Conservation (phyloP, 2,329 filamentous ascomycete species). For the Monosporascus sp. region DNA sequence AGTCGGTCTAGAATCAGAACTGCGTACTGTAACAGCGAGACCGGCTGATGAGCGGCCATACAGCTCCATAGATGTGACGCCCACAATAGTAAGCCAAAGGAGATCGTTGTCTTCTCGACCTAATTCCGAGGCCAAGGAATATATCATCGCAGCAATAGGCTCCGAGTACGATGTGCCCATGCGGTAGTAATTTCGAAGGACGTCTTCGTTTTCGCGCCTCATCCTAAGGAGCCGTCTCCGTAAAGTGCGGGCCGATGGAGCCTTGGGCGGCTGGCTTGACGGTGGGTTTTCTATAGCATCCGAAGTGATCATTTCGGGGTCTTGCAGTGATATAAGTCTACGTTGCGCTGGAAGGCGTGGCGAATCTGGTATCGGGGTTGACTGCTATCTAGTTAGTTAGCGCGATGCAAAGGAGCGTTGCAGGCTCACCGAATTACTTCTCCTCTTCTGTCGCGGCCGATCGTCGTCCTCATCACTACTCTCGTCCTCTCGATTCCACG, state of each 20-base stretch:
- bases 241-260: conserved; percentile 65
- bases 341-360: conserved; percentile 55
- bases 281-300: conserved; percentile 48
- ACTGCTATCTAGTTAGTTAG: conserved; percentile 38
- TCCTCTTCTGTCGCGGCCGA: conserved; percentile 70
- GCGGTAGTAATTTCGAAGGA: conserved; percentile 78
- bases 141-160: conserved; percentile 89
- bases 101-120: conserved; percentile 96
- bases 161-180: conserved; percentile 89
- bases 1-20: conserved; percentile 48
- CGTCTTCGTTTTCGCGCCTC: conserved; percentile 68
- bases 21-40: conserved; percentile 55
- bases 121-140: conserved; percentile 88
- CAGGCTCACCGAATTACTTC: conserved; percentile 77
- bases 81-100: conserved; percentile 90
- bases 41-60: conserved; percentile 83
- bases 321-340: conserved; percentile 52
- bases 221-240: conserved; percentile 69
- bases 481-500: conserved; percentile 65
- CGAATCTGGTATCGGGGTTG: conserved; percentile 60
- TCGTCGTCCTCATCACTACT: conserved; percentile 69
- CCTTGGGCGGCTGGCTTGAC: conserved; percentile 52
- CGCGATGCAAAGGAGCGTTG: conserved; percentile 21
- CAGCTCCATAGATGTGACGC: conserved; percentile 87
- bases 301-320: conserved; percentile 40